Evolutionary conservation across 495 filamentous ascomycete species (phyloP), one percentile per base, ranked within the genome.

Genomic region (Tuber calosporum): DNA sequence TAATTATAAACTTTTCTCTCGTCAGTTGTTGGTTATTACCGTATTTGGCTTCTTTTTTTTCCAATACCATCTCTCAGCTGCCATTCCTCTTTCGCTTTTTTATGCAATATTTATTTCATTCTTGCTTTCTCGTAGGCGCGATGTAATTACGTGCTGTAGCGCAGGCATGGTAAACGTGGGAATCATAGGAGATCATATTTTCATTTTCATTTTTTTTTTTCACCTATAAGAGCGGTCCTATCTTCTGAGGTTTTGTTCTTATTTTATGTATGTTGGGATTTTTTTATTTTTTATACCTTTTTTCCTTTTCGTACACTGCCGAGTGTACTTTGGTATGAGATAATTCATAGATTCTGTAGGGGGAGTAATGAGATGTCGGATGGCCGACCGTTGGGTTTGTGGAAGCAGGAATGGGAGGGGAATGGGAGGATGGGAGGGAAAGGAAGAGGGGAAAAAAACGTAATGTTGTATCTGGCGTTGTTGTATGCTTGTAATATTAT

Each of bases 21-120:
- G 53, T 73, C 36, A 66, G 62, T 39, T 37, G 22, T 45, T 77
- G 58, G 68, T 48, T 67, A 66, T 77, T 77, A 68, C 43, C 34
- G 58, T 72, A 48, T 68, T 72, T 69, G 38, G 22, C 58, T 67
- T 62, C 66, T 70, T 77, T 77, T 62, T 68, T 70, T 77, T 77
- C 74, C 67, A 66, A 68, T 70, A 66, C 66, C 48, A 69, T 73
- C 37, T 69, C 70, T 34, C 70, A 39, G 70, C 41, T 77, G 68
- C 76, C 73, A 67, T 74, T 70, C 42, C 40, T 67, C 17, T 68
- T 53, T 77, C 36, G 70, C 72, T 43, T 70, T 77, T 69, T 74
- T 67, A 69, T 62, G 48, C 42, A 39, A 69, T 77, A 77, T 74
- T 74, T 42, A 70, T 78, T 73, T 41, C 43, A 34, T 26, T 45